These are phyloP conservation scores for Licmophora abbreviata DNA, from an alignment of 108 stramenopile species.

Conservation along the genomic window DNA sequence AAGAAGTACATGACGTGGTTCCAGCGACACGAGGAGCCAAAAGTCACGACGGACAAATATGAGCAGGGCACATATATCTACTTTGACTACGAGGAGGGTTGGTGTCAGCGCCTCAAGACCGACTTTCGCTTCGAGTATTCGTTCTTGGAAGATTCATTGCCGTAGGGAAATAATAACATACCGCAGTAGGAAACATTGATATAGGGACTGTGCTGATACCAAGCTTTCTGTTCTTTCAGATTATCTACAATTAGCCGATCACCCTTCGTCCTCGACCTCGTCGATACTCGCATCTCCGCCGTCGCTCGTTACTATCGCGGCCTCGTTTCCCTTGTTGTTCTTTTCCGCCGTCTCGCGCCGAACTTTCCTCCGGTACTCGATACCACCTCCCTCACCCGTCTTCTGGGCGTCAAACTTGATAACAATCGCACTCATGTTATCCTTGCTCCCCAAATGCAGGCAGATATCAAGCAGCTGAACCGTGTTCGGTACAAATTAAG, in stretches of 20 bases:
- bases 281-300: too few relatives aligned
- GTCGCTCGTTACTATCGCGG: too few relatives aligned
- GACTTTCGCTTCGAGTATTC: constrained; percentile 97
- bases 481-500: too few relatives aligned
- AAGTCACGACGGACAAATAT: constrained; percentile 95
- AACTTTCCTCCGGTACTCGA: constrained; percentile 25
- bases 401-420: constrained; percentile 50
- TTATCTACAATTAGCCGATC: too few relatives aligned
- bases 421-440: constrained; percentile 80
- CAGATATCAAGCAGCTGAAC: constrained; percentile 68
- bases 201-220: too few relatives aligned
- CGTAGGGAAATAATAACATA: constrained; percentile 14
- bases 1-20: constrained; percentile 99
- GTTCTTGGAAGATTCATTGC: constrained; percentile 92
- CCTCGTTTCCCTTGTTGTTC: too few relatives aligned
- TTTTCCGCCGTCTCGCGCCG: constrained; percentile 2
- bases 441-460: constrained; percentile 67
- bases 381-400: constrained; percentile 40
- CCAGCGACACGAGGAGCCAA: constrained; percentile 94
- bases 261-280: too few relatives aligned
- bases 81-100: constrained; percentile 98
- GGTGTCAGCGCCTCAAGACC: constrained; percentile 96
- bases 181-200: not conserved
- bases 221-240: too few relatives aligned
- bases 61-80: constrained; percentile 99